phyloP scores from a whole-genome alignment of 2,329 filamentous ascomycete genomes.

The Penicillium sp. region DNA sequence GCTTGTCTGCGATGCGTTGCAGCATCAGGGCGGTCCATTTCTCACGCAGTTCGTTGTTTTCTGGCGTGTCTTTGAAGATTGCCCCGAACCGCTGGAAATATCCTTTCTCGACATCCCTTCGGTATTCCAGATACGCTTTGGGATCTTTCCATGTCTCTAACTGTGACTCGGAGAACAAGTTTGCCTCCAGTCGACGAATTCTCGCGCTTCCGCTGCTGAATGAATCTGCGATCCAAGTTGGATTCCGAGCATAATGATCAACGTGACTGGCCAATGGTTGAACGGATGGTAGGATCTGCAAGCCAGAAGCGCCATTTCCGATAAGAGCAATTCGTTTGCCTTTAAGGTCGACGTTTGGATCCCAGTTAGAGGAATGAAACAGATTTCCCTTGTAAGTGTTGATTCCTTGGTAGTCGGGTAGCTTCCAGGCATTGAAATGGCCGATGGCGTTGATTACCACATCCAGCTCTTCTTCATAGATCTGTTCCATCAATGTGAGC shows the following conservation, averaged over 20 bases:
- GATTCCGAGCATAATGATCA: slow-evolving; percentile 57
- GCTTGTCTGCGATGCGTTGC: slow-evolving; percentile 46
- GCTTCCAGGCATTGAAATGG: slow-evolving; percentile 56
- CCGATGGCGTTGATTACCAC: slow-evolving; percentile 57
- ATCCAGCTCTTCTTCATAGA: slow-evolving; percentile 46
- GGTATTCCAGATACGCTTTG: slow-evolving; percentile 51
- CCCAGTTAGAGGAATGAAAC: slow-evolving; percentile 56
- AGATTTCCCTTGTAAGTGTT: slow-evolving; percentile 48
- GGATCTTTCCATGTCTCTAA: slow-evolving; percentile 53
- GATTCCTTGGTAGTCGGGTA: slow-evolving; percentile 54
- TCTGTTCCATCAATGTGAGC: slow-evolving; percentile 30
- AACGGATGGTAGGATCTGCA: slow-evolving; percentile 43
- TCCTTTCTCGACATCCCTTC: slow-evolving; percentile 50
- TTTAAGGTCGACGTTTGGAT: slow-evolving; percentile 44
- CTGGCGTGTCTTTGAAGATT: slow-evolving; percentile 48
- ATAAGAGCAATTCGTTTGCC: slow-evolving; percentile 49
- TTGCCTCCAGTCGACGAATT: slow-evolving; percentile 47
- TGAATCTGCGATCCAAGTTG: slow-evolving; percentile 59
- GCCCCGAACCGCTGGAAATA: slow-evolving; percentile 54
- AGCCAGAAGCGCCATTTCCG: slow-evolving; percentile 55
- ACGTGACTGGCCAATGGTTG: slow-evolving; percentile 40
- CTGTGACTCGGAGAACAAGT: slow-evolving; percentile 48
- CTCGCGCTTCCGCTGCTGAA: slow-evolving; percentile 46
- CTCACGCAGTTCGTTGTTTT: slow-evolving; percentile 43
- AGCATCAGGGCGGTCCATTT: slow-evolving; percentile 49